These are phyloP conservation scores for Dendrobium catenatum DNA, from an alignment of 106 monocot species.

Conservation along the genomic window DNA sequence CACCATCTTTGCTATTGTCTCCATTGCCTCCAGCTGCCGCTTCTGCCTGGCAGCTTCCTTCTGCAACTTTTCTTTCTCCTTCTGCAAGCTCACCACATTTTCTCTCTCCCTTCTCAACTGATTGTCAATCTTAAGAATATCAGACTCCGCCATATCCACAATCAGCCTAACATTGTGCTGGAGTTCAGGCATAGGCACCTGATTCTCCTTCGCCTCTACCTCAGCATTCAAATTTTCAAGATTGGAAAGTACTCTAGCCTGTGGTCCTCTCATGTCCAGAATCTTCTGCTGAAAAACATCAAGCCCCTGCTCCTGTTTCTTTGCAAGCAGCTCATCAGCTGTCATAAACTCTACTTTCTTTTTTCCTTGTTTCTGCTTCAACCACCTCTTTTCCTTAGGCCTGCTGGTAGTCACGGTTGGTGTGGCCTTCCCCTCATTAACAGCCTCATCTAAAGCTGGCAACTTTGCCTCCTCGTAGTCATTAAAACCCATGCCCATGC, in stretches of 20 bases:
- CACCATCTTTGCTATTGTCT: conserved; percentile 41
- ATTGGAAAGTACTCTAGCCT: conserved; percentile 65
- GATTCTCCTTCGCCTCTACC: conserved; percentile 61
- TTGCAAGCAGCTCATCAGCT: conserved; percentile 69
- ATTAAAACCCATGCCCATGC: conserved; percentile 84
- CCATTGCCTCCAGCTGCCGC: conserved; percentile 68
- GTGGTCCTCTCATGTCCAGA: conserved; percentile 91
- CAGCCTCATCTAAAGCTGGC: conserved; percentile 39
- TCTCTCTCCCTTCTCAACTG: conserved; percentile 80
- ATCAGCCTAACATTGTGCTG: conserved; percentile 84
- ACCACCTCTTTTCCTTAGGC: conserved; percentile 67
- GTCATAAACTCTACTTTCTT: conserved; percentile 63
- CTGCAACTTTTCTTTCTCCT: conserved; percentile 64
- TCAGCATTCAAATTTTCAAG: conserved; percentile 85
- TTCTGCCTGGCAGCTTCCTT: conserved; percentile 57
- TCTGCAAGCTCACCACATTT: conserved; percentile 67
- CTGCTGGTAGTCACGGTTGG: not conserved
- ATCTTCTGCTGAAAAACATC: conserved; percentile 73
- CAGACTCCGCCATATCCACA: conserved; percentile 64
- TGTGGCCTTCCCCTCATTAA: conserved; percentile 19
- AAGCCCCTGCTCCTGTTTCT: conserved; percentile 70
- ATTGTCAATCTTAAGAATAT: conserved; percentile 71
- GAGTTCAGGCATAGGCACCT: conserved; percentile 91
- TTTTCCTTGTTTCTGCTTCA: conserved; percentile 57
- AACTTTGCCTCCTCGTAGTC: conserved; percentile 75